Evolutionary conservation across 2,329 filamentous ascomycete genomes (phyloP), one percentile per base, ranked within the genome.

Genomic region (Fusarium tanahbumbuense): DNA sequence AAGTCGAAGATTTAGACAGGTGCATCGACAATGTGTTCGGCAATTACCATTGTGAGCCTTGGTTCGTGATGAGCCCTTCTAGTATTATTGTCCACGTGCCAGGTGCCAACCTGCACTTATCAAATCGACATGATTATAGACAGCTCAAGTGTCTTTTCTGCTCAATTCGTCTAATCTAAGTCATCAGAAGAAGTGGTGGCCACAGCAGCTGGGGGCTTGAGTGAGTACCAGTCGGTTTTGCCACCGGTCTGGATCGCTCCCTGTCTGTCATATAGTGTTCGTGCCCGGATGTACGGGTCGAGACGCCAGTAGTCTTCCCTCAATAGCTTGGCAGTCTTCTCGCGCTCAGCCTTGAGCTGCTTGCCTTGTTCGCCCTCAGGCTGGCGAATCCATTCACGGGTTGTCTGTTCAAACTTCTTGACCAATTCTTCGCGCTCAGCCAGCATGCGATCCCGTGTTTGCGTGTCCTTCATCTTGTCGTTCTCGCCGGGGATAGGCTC

Each of bases 261-360:
- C 15, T 86, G 86, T 64, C 96, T 88, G 79, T 99, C 96, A 74
- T 97, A 98, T 65, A 93, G 81, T n/a, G 90, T 92, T 75, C 91
- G 87, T 15, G 94, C 93, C 41, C 96, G 86, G 30, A 98, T 78
- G 78, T 95, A 97, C 0, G 93, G 93, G 81, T 99, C 96, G 55
- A 98, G 80, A 41, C 86, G 85, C 95, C 96, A 99, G 82, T 98
- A 99, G 73, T 92, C 92, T 49, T 86, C 84, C 66, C 86, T 86
- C 73, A 98, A 77, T 67, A 87, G 81, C 53, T 85, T 85, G 4
- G 92, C 90, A 28, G 96, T 75, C 5, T 83, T 81, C 40, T 88
- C 83, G 59, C 93, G 85, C 78, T 88, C 86, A 49, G 82, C 81
- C 77, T 88, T 87, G 54, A 88, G 77, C 10, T 83, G 78, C 25